These are phyloP conservation scores for Kalanchoe fedtschenkoi DNA, from an alignment of 164 flowering plant genomes.

Conservation along the genomic window DNA sequence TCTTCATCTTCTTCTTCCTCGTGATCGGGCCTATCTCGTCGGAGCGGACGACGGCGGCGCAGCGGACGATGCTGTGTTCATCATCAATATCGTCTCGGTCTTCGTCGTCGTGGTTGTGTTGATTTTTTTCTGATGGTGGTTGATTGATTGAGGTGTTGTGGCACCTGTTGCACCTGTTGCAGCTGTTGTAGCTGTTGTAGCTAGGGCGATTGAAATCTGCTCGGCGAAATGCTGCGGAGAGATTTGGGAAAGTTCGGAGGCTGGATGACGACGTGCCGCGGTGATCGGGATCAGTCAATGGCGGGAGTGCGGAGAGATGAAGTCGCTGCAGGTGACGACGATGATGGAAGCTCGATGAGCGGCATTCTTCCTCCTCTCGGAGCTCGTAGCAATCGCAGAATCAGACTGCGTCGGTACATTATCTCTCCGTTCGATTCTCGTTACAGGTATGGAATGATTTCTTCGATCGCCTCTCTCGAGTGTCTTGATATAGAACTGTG, in stretches of 20 bases:
- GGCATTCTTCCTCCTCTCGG: conserved; percentile 51
- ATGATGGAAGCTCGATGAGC: conserved; percentile 22
- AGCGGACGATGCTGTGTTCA: too few species aligned
- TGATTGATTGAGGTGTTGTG: not conserved
- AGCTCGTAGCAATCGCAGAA: conserved; percentile 18
- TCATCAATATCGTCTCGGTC: too few species aligned
- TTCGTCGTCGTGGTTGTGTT: not conserved
- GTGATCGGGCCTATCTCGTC: too few species aligned
- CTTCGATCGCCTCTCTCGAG: too few species aligned
- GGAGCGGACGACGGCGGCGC: too few species aligned
- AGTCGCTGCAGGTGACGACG: not conserved
- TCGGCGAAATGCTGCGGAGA: not conserved
- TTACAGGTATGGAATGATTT: conserved; percentile 52
- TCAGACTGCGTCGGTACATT: conserved; percentile 28
- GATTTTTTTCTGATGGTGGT: not conserved
- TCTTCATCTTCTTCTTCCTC: not conserved
- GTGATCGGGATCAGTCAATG: too few species aligned
- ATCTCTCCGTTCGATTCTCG: conserved; percentile 39
- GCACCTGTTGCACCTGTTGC: too few species aligned
- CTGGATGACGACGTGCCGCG: not conserved
- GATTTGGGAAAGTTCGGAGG: not conserved
- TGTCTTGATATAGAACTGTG: not conserved
- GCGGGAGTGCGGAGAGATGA: not conserved
- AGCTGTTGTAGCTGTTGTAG: too few species aligned
- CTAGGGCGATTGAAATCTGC: not conserved